These are phyloP conservation scores for Scopulariopsis brevicaulis DNA, from an alignment of 2,329 filamentous ascomycete genomes.

Conservation along the genomic window DNA sequence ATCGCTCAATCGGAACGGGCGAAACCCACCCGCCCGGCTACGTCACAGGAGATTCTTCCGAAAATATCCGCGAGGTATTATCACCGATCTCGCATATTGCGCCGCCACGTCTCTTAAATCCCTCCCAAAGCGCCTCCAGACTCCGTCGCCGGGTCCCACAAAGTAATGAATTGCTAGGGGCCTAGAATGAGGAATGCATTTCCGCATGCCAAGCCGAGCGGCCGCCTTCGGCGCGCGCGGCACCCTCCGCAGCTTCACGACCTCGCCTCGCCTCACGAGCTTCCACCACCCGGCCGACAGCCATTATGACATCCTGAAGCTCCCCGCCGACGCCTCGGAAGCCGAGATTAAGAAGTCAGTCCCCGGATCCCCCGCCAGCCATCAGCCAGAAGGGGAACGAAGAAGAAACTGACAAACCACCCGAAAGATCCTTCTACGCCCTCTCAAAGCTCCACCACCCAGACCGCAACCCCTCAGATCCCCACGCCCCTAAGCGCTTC, in stretches of 20 bases:
- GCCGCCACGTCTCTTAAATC: not conserved
- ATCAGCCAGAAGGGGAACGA: not conserved
- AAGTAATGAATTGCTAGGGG: slow-evolving; percentile 23
- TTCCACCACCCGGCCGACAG: slow-evolving; percentile 23
- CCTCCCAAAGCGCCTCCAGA: not conserved
- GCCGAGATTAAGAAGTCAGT: slow-evolving; percentile 74
- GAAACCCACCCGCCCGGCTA: not conserved
- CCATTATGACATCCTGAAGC: slow-evolving; percentile 73
- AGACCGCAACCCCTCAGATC: slow-evolving; percentile 74
- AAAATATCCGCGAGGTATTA: not conserved
- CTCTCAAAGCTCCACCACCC: slow-evolving; percentile 91
- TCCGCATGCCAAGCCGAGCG: slow-evolving; percentile 25
- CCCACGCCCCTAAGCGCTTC: slow-evolving; percentile 63
- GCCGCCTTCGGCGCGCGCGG: slow-evolving; percentile 35
- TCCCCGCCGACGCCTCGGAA: slow-evolving; percentile 58
- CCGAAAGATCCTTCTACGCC: slow-evolving; percentile 62
- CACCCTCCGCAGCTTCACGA: slow-evolving; percentile 33
- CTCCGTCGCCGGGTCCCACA: slow-evolving; percentile 21
- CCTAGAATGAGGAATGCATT: slow-evolving; percentile 34
- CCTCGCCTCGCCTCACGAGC: slow-evolving; percentile 40
- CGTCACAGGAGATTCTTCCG: not conserved
- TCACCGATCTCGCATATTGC: too few species aligned
- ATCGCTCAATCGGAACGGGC: too few species aligned
- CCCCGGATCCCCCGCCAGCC: slow-evolving; percentile 1
- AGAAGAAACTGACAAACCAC: not conserved